phyloP scores from a whole-genome alignment of 495 filamentous ascomycete genomes.

The Penicillium bovifimosum region DNA sequence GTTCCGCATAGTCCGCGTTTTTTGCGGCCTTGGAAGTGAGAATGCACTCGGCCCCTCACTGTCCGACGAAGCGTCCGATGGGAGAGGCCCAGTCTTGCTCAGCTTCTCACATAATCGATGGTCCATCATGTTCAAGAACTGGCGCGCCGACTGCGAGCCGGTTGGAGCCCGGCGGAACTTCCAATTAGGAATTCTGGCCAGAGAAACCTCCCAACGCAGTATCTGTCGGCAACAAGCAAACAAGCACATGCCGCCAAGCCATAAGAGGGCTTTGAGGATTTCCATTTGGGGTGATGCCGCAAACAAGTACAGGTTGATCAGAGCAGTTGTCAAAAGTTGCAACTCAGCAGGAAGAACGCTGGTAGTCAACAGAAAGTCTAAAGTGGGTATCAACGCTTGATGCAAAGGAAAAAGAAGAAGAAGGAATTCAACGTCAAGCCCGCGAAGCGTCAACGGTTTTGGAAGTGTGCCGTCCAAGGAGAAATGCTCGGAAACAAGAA shows the following conservation, averaged over 20 bases:
- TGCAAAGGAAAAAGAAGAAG: slow-evolving; percentile 79
- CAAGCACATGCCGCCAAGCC: slow-evolving; percentile 77
- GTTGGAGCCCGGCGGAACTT: slow-evolving; percentile 62
- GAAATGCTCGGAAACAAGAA: slow-evolving; percentile 47
- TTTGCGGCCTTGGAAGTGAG: slow-evolving; percentile 19
- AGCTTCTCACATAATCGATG: slow-evolving; percentile 42
- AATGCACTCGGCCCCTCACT: slow-evolving; percentile 37
- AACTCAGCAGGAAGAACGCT: slow-evolving; percentile 81
- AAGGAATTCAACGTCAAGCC: slow-evolving; percentile 54
- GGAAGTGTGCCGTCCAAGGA: slow-evolving; percentile 23
- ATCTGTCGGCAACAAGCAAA: slow-evolving; percentile 68
- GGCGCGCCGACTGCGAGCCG: slow-evolving; percentile 40
- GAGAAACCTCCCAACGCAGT: slow-evolving; percentile 77
- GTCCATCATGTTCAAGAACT: slow-evolving; percentile 48
- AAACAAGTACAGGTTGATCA: slow-evolving; percentile 78
- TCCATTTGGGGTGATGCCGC: slow-evolving; percentile 76
- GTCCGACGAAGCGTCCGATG: slow-evolving; percentile 32
- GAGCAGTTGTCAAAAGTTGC: slow-evolving; percentile 72
- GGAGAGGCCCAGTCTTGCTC: slow-evolving; percentile 25
- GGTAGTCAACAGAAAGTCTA: slow-evolving; percentile 78
- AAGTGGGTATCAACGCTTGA: slow-evolving; percentile 65
- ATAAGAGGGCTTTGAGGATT: slow-evolving; percentile 77
- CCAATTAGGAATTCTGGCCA: slow-evolving; percentile 88
- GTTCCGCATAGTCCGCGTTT: slow-evolving; percentile 26
- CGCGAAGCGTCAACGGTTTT: slow-evolving; percentile 34